Evolutionary conservation across 306 rosid species (phyloP), one percentile per base, ranked within the genome.

Genomic region (Vigna nakashimae): DNA sequence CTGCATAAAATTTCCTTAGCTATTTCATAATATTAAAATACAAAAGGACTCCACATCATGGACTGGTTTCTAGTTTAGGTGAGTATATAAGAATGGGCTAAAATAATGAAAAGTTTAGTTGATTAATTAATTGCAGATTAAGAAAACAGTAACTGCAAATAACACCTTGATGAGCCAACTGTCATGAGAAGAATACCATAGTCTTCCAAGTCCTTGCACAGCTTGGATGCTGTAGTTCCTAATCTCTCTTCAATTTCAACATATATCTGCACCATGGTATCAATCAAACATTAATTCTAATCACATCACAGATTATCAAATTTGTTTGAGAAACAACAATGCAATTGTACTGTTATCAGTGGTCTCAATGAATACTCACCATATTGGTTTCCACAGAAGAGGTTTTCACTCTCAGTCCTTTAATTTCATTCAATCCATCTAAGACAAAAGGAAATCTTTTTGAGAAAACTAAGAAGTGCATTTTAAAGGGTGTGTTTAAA

Each of bases 331-430:
- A 26, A 26, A 71, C 10, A 63, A 56, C 34, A 60, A 74, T 67
- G 65, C 69, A 67, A 26, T 38, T 67, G 16, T 7, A 49, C 17
- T 49, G n/a, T 9, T 5, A 49, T 59, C 26, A 68, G 49, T 18
- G 5, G 22, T 50, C 9, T 40, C 43, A 22, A 11, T 9, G 24
- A 26, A 69, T 76, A 89, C 97, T 89, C 76, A 91, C 98, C 17
- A 94, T 92, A 72, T 94, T 94, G 82, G 97, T 91, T 85, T 91
- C 88, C 26, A 90, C 91, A 0, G 88, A 82, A 58, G 74, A 79
- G 13, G 56, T 73, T 62, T 89, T 88, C 38, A 92, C 84, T 30
- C 65, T 83, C 4, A 92, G 77, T 76, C 94, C 97, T 65, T 90
- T 77, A 63, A 92, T 87, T 74, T 82, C 82, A 71, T 78, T 65